Percentiles rank a stretch among this genome's conserved stretches.
phyloP scores from a whole-genome alignment of 495 filamentous ascomycete species.

The Glarea lozoyensis region DNA sequence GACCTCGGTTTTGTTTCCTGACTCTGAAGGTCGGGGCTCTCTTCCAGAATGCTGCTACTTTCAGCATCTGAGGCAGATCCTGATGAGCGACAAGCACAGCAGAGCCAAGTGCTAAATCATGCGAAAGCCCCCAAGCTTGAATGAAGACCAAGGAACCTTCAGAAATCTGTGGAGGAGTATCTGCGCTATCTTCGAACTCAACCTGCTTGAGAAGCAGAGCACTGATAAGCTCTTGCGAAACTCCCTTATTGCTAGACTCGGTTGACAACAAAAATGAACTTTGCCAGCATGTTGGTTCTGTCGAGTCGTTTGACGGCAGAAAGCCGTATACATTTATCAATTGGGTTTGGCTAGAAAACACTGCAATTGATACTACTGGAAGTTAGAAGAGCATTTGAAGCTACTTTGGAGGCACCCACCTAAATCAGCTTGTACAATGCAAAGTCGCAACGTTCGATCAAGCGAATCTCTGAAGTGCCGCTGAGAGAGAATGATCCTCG shows the following conservation, averaged over 20 bases:
- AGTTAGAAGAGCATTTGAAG: constrained; percentile 10
- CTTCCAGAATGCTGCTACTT: neutral
- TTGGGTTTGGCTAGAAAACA: constrained; percentile 9
- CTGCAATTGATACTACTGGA: constrained; percentile 10
- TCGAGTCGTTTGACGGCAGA: neutral
- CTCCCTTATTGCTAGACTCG: neutral
- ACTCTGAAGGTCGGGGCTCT: too few species aligned
- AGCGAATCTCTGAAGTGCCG: constrained; percentile 35
- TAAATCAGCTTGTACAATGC: constrained; percentile 4
- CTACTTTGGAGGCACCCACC: constrained; percentile 6
- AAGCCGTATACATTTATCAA: constrained; percentile 20
- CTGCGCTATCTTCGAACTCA: too few species aligned
- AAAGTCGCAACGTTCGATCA: constrained; percentile 27
- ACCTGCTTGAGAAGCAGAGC: too few species aligned
- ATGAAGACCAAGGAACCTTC: too few species aligned
- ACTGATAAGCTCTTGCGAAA: too few species aligned
- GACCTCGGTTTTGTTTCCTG: too few species aligned
- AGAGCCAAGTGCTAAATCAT: neutral
- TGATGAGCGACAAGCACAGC: neutral
- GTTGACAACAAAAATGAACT: constrained; percentile 4
- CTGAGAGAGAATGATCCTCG: constrained; percentile 24
- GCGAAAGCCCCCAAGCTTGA: neutral
- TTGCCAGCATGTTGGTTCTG: neutral
- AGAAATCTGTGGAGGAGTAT: too few species aligned
- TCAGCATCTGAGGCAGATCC: neutral